Evolutionary conservation across 495 filamentous ascomycete species (phyloP).

Genomic region (Neurospora intermedia): DNA sequence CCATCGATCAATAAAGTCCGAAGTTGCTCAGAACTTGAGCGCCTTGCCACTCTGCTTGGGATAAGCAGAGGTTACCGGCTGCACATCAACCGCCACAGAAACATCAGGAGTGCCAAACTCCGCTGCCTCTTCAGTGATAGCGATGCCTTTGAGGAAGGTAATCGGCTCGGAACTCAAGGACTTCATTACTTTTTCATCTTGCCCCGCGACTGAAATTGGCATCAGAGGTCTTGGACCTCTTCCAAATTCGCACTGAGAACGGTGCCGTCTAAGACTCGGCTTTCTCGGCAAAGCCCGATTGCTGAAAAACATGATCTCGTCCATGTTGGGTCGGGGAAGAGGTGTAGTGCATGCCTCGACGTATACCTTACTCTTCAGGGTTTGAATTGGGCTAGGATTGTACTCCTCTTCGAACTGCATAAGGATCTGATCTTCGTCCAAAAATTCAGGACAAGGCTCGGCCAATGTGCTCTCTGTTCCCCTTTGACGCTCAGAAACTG

Average conservation of each 20-base stretch:
- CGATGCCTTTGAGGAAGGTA: constrained; percentile 41
- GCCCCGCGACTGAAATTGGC: constrained; percentile 5
- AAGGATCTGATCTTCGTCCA: neutral
- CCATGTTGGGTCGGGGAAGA: constrained; percentile 8
- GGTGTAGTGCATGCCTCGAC: constrained; percentile 7
- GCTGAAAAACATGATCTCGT: constrained; percentile 10
- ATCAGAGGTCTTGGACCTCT: constrained; percentile 1
- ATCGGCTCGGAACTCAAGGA: constrained; percentile 21
- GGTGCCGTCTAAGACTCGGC: neutral
- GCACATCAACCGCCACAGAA: neutral
- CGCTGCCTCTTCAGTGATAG: constrained; percentile 48
- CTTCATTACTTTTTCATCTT: neutral
- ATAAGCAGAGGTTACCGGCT: neutral
- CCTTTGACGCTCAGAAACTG: neutral
- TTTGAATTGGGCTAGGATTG: constrained; percentile 5
- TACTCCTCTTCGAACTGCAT: constrained; percentile 6
- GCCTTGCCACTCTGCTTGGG: neutral
- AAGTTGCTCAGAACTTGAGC: neutral
- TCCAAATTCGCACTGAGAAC: neutral
- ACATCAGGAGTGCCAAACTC: constrained; percentile 41
- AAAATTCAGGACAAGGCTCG: neutral
- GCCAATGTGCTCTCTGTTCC: neutral
- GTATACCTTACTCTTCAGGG: constrained; percentile 1
- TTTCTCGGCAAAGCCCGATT: constrained; percentile 1
- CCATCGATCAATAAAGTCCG: neutral